phyloP scores from a whole-genome alignment of 257 asterid genomes.

The Nicotiana attenuata region DNA sequence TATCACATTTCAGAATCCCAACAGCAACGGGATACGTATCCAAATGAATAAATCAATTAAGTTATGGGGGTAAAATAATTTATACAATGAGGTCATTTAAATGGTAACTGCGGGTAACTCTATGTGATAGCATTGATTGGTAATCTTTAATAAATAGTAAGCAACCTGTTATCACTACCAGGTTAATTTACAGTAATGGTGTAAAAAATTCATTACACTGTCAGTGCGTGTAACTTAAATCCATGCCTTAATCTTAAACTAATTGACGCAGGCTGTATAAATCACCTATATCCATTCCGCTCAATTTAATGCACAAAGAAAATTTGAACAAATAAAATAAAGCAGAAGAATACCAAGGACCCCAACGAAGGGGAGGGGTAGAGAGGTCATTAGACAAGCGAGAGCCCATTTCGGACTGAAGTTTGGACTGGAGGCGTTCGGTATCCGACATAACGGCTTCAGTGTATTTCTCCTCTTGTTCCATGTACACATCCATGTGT shows the following conservation, averaged over 20 bases:
- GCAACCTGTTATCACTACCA: too few species aligned
- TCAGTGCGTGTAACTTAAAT: too few species aligned
- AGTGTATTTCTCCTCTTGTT: conserved; percentile 95
- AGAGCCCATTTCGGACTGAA: conserved; percentile 80
- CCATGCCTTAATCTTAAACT: neutral
- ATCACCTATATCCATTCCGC: neutral
- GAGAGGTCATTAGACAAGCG: conserved; percentile 73
- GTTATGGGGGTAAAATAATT: too few species aligned
- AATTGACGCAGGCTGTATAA: neutral
- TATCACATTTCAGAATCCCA: conserved; percentile 15
- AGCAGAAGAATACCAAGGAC: conserved; percentile 62
- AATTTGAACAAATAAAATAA: neutral
- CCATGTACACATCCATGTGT: conserved; percentile 96
- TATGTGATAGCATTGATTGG: too few species aligned
- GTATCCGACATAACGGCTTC: conserved; percentile 87
- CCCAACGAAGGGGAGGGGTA: conserved; percentile 87
- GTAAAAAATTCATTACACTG: too few species aligned
- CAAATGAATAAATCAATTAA: too few species aligned
- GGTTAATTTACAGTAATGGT: too few species aligned
- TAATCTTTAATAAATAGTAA: too few species aligned
- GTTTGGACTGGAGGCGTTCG: conserved; percentile 70
- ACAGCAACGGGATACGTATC: neutral
- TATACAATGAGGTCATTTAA: too few species aligned
- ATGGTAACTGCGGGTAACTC: too few species aligned
- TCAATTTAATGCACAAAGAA: neutral